Base-by-base conservation (phyloP, 1,284 basidiomycete species). In the Fomes fomentarius region DNA sequence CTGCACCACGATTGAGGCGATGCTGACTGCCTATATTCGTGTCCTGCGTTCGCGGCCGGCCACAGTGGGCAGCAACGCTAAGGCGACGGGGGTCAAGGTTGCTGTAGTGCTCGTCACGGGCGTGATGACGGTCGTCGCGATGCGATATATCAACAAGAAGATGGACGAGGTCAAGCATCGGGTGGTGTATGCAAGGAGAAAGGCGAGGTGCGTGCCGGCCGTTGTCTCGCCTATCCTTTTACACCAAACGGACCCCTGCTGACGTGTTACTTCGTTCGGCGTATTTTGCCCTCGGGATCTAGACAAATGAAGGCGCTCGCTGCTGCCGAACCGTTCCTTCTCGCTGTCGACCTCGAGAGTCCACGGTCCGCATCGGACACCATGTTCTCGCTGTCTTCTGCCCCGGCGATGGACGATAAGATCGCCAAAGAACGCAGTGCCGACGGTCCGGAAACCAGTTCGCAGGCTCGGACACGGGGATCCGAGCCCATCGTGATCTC, bases 141-240 rank as follows among this genome's bases (percentile, higher is more conserved):
- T 91, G 72, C 93, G 89, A 85, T 96, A 89, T 68, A 89, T 96
- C 63, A 84, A 84, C 64, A 74, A 69, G 42, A 71, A 85, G 70
- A 92, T 96, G 83, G 83, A 87, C 66, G 76, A 81, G 60, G 87
- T 84, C 21, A 89, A 93, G 62, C 82, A 87, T 0, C 67, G 73
- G 1, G 84, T 96, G 10, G 85, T 96, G 64, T 84, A 91, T 48
- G 81, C 81, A 31, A 78, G 87, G 42, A 81, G 93, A 47, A 61
- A 61, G 28, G 52, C 48, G 10, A 45, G 58, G 58, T 56, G 21
- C 37, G 52, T 43, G 6, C 14, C 9, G 28, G 7, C 28, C 28
- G 28, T n/a, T n/a, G n/a, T n/a, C n/a, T n/a, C n/a, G n/a, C n/a
- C n/a, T n/a, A n/a, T n/a, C n/a, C n/a, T n/a, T n/a, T n/a, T n/a